These are phyloP conservation scores for Clarireedia homoeocarpa DNA, from an alignment of 2,329 filamentous ascomycete genomes.

Conservation along the genomic window DNA sequence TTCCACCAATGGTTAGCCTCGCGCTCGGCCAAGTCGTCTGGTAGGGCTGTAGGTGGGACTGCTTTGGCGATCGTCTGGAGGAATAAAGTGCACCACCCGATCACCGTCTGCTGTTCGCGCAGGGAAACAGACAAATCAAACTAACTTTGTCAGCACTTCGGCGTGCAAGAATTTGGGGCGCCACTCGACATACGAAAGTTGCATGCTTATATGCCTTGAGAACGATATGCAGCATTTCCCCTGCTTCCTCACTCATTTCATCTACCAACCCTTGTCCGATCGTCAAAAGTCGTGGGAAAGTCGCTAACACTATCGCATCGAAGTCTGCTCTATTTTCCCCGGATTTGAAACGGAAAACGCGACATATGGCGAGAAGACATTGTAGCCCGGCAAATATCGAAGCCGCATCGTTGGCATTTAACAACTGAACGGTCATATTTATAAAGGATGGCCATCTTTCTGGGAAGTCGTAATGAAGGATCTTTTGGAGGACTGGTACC, in stretches of 20 bases:
- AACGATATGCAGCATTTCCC: conserved; percentile 91
- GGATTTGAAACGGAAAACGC: conserved; percentile 88
- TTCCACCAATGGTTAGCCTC: conserved; percentile 99
- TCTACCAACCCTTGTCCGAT: conserved; percentile 86
- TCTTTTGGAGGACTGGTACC: conserved; percentile 89
- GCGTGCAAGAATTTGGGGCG: conserved; percentile 6
- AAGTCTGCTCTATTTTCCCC: conserved; percentile 78
- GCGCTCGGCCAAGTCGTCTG: conserved; percentile 72
- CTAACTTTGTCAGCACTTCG: conserved; percentile 40
- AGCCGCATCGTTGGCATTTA: conserved; percentile 76
- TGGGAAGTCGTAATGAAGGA: conserved; percentile 92
- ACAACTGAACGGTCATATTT: conserved; percentile 81
- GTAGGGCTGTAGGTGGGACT: conserved; percentile 70
- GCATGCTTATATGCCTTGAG: conserved; percentile 98
- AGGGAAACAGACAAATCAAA: conserved; percentile 78
- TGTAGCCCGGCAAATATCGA: conserved; percentile 91
- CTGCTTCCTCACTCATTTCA: conserved; percentile 87
- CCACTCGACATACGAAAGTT: conserved; percentile 65
- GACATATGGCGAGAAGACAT: conserved; percentile 88
- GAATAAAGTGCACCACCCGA: conserved; percentile 95
- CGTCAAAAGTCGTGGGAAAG: conserved; percentile 77
- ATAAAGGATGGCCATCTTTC: conserved; percentile 91
- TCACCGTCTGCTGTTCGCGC: conserved; percentile 72
- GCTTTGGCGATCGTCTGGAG: conserved; percentile 81
- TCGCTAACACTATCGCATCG: conserved; percentile 85